phyloP scores from a whole-genome alignment of 306 rosid genomes.

The Pueraria montana region DNA sequence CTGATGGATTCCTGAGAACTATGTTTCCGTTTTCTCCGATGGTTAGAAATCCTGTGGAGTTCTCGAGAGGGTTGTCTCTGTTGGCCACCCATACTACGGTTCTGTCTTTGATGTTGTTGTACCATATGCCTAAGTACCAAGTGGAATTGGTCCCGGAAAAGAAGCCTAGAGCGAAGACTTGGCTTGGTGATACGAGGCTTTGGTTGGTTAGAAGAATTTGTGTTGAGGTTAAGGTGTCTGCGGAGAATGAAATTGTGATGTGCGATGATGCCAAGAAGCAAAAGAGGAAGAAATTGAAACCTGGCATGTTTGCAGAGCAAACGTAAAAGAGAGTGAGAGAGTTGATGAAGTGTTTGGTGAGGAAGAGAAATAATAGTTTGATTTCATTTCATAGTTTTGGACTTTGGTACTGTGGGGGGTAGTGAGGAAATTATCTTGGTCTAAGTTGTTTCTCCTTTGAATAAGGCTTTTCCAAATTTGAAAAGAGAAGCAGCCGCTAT shows the following conservation, averaged over 20 bases:
- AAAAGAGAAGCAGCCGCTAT: no score
- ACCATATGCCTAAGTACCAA: conserved; percentile 77
- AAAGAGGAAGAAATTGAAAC: conserved; percentile 26
- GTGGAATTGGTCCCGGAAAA: conserved; percentile 44
- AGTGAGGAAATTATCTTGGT: conserved; percentile 17
- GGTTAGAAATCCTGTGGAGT: conserved; percentile 51
- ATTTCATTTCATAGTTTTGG: neutral
- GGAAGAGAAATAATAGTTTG: neutral
- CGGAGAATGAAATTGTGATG: conserved; percentile 41
- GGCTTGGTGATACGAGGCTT: conserved; percentile 60
- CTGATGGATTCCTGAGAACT: conserved; percentile 46
- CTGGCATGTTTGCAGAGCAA: conserved; percentile 56
- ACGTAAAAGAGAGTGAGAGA: neutral
- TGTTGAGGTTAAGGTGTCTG: conserved; percentile 56
- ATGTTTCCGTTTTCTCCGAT: conserved; percentile 56
- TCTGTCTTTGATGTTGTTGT: conserved; percentile 44
- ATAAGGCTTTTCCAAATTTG: conserved; percentile 1
- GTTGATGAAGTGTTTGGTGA: conserved; percentile 8
- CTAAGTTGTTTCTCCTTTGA: conserved; percentile 11
- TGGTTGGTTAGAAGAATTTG: conserved; percentile 56
- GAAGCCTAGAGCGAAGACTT: conserved; percentile 67
- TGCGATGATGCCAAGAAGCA: conserved; percentile 35
- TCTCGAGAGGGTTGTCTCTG: conserved; percentile 68
- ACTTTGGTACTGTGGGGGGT: neutral
- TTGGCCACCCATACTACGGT: conserved; percentile 84